Percentiles rank a stretch among this genome's conserved stretches.
Conservation (phyloP, 164 flowering plant genomes). For the Vitis amurensis region DNA sequence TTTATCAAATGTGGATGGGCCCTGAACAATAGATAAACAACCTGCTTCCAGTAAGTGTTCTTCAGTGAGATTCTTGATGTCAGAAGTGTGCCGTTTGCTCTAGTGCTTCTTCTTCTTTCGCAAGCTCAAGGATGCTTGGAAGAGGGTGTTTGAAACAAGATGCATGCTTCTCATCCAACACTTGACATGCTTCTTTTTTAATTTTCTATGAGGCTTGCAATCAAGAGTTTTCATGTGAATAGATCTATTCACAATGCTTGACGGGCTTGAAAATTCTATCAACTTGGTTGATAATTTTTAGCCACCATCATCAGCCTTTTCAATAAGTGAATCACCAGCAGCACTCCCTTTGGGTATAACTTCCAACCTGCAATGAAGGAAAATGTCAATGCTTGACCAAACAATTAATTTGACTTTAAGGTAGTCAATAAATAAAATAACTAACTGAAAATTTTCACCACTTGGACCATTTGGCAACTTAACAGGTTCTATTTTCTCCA, state of each 20-base stretch:
- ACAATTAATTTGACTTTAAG: background rate
- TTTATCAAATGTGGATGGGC: slow-evolving; percentile 52
- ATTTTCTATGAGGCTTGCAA: slow-evolving; percentile 3
- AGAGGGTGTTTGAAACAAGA: slow-evolving; percentile 40
- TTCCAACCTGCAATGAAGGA: slow-evolving; percentile 24
- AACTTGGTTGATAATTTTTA: background rate
- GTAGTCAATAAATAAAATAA: background rate
- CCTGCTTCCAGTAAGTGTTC: slow-evolving; percentile 21
- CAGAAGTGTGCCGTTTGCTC: slow-evolving; percentile 15
- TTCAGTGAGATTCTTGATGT: slow-evolving; percentile 6
- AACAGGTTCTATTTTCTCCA: background rate
- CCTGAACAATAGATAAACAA: slow-evolving; percentile 22
- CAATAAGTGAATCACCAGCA: slow-evolving; percentile 7
- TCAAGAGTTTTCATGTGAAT: slow-evolving; percentile 12
- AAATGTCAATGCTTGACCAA: background rate
- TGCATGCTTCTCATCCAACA: slow-evolving; percentile 21
- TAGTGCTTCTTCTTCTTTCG: slow-evolving; percentile 55
- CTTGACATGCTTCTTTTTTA: slow-evolving; percentile 45
- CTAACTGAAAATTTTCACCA: slow-evolving; percentile 25
- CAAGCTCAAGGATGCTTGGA: slow-evolving; percentile 34
- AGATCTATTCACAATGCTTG: slow-evolving; percentile 11
- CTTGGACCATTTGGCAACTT: slow-evolving; percentile 14
- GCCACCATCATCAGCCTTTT: slow-evolving; percentile 10
- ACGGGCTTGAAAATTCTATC: slow-evolving; percentile 13
- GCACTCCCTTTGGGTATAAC: slow-evolving; percentile 2